Evolutionary conservation across 306 rosid species (phyloP).

Genomic region (Neltuma alba): DNA sequence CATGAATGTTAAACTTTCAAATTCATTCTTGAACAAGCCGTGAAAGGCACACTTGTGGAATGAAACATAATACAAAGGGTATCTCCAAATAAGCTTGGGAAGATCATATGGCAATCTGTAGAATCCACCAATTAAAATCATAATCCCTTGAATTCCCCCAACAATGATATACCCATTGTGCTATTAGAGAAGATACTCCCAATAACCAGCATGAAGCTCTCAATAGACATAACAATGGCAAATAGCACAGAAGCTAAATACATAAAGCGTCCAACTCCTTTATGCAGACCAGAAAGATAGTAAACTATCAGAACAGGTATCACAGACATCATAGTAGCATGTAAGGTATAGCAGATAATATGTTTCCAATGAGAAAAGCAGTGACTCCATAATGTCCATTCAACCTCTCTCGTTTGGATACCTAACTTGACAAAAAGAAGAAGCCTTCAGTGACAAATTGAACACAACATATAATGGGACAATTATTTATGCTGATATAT

Average conservation of each 20-base stretch:
- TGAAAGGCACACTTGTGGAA: constrained; percentile 56
- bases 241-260: constrained; percentile 40
- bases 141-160: constrained; percentile 62
- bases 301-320: no score
- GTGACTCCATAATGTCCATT: no score
- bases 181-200: constrained; percentile 64
- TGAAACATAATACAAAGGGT: constrained; percentile 48
- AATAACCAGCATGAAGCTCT: constrained; percentile 74
- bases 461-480: background rate
- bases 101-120: constrained; percentile 51
- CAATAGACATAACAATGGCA: constrained; percentile 53
- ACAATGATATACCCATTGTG: constrained; percentile 67
- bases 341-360: no score
- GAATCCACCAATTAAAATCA: constrained; percentile 50
- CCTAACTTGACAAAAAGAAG: constrained; percentile 36
- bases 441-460: background rate
- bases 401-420: constrained; percentile 72
- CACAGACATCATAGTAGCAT: no score
- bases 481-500: background rate
- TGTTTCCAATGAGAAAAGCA: no score
- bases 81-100: constrained; percentile 45
- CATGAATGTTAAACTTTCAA: constrained; percentile 40
- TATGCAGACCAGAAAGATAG: no score
- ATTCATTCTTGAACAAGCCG: constrained; percentile 57
- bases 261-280: constrained; percentile 48